Percentiles rank a stretch among this genome's conserved stretches.
These are phyloP conservation scores for Russula ochroleuca DNA, from an alignment of 768 basidiomycete genomes.

Conservation along the genomic window DNA sequence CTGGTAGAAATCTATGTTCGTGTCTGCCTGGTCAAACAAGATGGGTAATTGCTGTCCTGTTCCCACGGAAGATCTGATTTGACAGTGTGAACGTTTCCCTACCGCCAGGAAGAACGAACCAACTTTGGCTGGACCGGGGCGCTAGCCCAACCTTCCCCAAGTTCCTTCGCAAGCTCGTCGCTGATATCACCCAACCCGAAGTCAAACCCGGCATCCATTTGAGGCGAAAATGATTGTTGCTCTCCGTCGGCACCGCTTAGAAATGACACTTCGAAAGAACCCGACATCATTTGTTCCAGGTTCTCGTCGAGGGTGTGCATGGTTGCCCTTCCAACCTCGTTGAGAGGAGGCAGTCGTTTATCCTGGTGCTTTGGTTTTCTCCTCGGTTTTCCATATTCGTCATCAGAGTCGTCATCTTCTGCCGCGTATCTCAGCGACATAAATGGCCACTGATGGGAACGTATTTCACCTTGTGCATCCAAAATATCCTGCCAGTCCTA, in stretches of 20 bases:
- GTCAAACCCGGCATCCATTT: slow-evolving; percentile 44
- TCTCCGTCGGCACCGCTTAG: slow-evolving; percentile 37
- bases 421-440: slow-evolving; percentile 3
- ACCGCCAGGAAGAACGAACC: neutral
- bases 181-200: slow-evolving; percentile 50
- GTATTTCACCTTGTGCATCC: slow-evolving; percentile 19
- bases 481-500: slow-evolving; percentile 24
- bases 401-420: slow-evolving; percentile 40
- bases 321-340: slow-evolving; percentile 49
- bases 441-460: neutral
- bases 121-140: slow-evolving; percentile 30
- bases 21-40: slow-evolving; percentile 22
- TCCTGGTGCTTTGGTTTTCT: slow-evolving; percentile 32
- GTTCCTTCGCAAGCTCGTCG: slow-evolving; percentile 69
- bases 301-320: slow-evolving; percentile 67
- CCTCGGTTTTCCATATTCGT: slow-evolving; percentile 44
- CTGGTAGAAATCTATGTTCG: slow-evolving; percentile 32
- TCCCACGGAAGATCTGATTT: slow-evolving; percentile 2
- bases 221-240: slow-evolving; percentile 51
- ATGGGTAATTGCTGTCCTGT: slow-evolving; percentile 13
- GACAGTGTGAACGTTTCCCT: neutral
- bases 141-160: slow-evolving; percentile 65
- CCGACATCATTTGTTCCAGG: slow-evolving; percentile 60
- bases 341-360: slow-evolving; percentile 33
- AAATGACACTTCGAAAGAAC: slow-evolving; percentile 62